phyloP scores from a whole-genome alignment of 352 stramenopile genomes.

The Pythium phragmitis region DNA sequence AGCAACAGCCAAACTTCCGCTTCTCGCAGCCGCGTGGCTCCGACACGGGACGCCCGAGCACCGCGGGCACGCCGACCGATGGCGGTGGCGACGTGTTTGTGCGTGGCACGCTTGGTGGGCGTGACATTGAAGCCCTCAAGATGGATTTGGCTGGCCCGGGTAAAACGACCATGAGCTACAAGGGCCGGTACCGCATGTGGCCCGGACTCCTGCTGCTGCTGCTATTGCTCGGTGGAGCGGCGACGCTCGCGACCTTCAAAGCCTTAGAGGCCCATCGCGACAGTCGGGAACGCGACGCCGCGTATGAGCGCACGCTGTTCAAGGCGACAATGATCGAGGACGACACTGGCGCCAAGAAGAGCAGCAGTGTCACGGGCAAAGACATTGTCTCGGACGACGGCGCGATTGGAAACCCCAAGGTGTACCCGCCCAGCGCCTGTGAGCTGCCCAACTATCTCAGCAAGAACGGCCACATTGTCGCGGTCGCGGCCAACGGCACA shows the following conservation, averaged over 20 bases:
- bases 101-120: conserved; percentile 43
- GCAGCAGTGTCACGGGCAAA: conserved; percentile 3
- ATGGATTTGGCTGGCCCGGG: conserved; percentile 12
- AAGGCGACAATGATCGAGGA: conserved; percentile 25
- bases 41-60: background rate
- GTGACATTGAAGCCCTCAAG: conserved; percentile 45
- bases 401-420: conserved; percentile 67
- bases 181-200: conserved; percentile 42
- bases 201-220: conserved; percentile 31
- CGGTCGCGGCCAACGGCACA: conserved; percentile 46
- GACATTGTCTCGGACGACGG: conserved; percentile 67
- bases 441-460: conserved; percentile 81
- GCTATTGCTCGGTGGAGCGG: conserved; percentile 13
- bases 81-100: conserved; percentile 33
- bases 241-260: conserved; percentile 27
- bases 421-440: conserved; percentile 52
- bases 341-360: conserved; percentile 5
- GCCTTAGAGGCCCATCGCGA: conserved; percentile 20
- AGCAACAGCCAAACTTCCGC: background rate
- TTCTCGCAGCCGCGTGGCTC: conserved; percentile 11
- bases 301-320: conserved; percentile 26
- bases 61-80: conserved; percentile 6
- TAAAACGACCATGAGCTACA: conserved; percentile 36
- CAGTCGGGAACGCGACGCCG: conserved; percentile 14
- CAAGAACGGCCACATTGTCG: conserved; percentile 72